phyloP scores from a whole-genome alignment of 2,329 filamentous ascomycete genomes.

The Onygenales sp. region DNA sequence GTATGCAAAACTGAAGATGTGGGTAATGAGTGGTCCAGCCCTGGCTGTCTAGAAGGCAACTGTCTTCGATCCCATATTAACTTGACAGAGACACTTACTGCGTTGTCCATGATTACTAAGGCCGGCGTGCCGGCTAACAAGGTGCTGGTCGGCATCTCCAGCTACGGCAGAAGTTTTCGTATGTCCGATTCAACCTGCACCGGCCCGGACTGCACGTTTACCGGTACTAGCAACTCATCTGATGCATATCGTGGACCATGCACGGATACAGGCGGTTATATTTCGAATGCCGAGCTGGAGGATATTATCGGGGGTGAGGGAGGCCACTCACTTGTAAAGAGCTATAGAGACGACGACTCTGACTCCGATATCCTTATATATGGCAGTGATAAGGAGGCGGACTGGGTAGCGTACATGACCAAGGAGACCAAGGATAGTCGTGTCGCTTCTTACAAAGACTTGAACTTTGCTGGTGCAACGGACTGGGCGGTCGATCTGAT shows the following conservation, averaged over 20 bases:
- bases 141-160: conserved; percentile 24
- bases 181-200: conserved; percentile 24
- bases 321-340: conserved; percentile 4
- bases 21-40: conserved; percentile 11
- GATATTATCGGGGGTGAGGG: conserved; percentile 17
- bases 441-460: conserved; percentile 6
- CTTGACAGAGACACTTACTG: conserved; percentile 25
- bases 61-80: conserved; percentile 33
- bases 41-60: conserved; percentile 18
- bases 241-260: conserved; percentile 23
- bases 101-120: conserved; percentile 30
- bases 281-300: conserved; percentile 31
- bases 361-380: conserved; percentile 5
- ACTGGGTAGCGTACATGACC: conserved; percentile 13
- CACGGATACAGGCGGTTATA: conserved; percentile 30
- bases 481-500: conserved; percentile 22
- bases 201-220: conserved; percentile 23
- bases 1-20: conserved; percentile 11
- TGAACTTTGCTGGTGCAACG: conserved; percentile 16
- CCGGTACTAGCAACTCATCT: conserved; percentile 17
- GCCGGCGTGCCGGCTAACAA: conserved; percentile 26
- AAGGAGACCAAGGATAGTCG: conserved; percentile 11
- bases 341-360: background rate
- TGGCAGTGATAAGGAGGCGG: conserved; percentile 6
- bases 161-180: conserved; percentile 27